Evolutionary conservation across 2,329 filamentous ascomycete species (phyloP), one percentile per base, ranked within the genome.

Genomic region (Penicillium sp.): DNA sequence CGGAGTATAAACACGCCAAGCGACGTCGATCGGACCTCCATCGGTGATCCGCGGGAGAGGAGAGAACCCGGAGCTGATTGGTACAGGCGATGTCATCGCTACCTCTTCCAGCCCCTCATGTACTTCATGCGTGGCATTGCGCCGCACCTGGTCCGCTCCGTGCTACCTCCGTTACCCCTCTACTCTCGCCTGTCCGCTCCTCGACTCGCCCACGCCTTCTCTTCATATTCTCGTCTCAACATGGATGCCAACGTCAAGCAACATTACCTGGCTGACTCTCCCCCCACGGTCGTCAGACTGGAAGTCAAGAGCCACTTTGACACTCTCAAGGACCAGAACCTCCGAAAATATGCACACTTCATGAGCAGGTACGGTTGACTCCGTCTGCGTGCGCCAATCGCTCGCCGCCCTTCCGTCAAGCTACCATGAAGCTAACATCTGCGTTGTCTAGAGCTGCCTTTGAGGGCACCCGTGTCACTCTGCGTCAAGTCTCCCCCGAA

Each of bases 301-400:
- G 88, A 91, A 72, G 94, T 97, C 72, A 91, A 91, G 77, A 90
- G 91, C 71, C 93, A 97, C 76, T 99, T 97, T 67, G 89, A 93
- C 52, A 85, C 75, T 6, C 67, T 81, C 43, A 74, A 74, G 36
- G 71, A 78, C 54, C 68, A 70, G 43, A 74, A 89, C 71, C 86
- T 96, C 78, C 92, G 93, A 79, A 87, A 89, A 70, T 97, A 97
- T 81, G 90, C 92, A 60, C 92, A 97, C 77, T 92, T 88, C 70
- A 90, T 96, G 71, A 91, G 87, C 83, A 85, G 83, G 88, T 90
- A 81, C 31, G 49, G 16, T 16, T 49, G 65, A 79, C 59, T 42
- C 18, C 13, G 16, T 48, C 31, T 6, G n/a, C 42, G 44, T 24
- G 45, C 16, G 45, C 40, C 36, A 32, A 38, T 31, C 14, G 1